A percentile compares a stretch with the other conserved stretches of the same genome.
Evolutionary conservation across 2,329 filamentous ascomycete genomes (phyloP).

Genomic region (Rhynchosporium graminicola): DNA sequence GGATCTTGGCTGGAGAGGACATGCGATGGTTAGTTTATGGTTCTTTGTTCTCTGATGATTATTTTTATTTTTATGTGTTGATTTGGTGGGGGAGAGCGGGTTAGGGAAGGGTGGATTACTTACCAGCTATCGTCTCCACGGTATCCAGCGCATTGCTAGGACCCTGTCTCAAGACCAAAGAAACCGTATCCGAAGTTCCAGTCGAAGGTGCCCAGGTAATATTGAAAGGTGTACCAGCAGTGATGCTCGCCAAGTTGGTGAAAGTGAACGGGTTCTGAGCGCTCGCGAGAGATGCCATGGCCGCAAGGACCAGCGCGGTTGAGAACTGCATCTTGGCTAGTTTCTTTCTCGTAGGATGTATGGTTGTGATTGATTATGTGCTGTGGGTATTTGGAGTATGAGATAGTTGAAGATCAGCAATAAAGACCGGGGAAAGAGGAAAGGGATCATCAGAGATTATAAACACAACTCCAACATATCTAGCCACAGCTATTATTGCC

Average conservation of each 20-base stretch:
- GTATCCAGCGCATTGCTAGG: slow-evolving; percentile 22
- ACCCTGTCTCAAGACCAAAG: slow-evolving; percentile 30
- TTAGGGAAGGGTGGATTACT: slow-evolving; percentile 1
- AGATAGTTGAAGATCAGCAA: background rate
- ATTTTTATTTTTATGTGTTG: background rate
- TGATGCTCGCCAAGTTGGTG: slow-evolving; percentile 26
- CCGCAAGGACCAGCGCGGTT: slow-evolving; percentile 20
- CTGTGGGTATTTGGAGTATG: background rate
- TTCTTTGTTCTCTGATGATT: background rate
- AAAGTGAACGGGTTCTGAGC: slow-evolving; percentile 35
- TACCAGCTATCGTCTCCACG: slow-evolving; percentile 34
- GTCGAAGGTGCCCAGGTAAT: slow-evolving; percentile 36
- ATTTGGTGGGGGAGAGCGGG: background rate
- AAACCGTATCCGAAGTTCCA: slow-evolving; percentile 26
- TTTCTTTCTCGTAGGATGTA: background rate
- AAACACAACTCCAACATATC: background rate
- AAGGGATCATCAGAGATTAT: background rate
- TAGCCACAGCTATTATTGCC: background rate
- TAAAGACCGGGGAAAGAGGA: background rate
- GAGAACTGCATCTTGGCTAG: slow-evolving; percentile 32
- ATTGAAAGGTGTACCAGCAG: slow-evolving; percentile 32
- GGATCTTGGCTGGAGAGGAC: slow-evolving; percentile 23
- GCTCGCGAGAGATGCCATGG: slow-evolving; percentile 23
- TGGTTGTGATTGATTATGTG: background rate
- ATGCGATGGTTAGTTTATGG: background rate